phyloP scores from a whole-genome alignment of 768 basidiomycete species.

The Melanogaster broomeanus region DNA sequence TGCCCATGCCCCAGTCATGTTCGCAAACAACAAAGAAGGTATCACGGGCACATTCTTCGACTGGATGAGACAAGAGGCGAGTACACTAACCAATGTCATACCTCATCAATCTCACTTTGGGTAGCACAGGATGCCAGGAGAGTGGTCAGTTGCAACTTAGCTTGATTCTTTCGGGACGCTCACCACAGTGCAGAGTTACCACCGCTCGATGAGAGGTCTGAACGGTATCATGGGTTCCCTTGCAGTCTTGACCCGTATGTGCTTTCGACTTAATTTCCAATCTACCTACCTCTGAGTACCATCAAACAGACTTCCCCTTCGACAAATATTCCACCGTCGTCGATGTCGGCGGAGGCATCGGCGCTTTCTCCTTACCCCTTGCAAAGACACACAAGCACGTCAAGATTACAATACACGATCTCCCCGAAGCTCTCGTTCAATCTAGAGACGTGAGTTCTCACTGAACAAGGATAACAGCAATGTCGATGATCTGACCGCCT shows the following conservation, averaged over 20 bases:
- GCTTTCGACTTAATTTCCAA: neutral
- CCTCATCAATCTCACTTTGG: neutral
- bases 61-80: slow-evolving; percentile 22
- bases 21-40: slow-evolving; percentile 15
- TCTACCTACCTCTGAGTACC: neutral
- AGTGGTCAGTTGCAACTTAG: slow-evolving; percentile 9
- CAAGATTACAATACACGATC: slow-evolving; percentile 34
- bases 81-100: neutral
- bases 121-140: slow-evolving; percentile 16
- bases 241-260: slow-evolving; percentile 24
- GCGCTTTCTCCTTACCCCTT: slow-evolving; percentile 31
- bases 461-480: too few species aligned
- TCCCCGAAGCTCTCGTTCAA: slow-evolving; percentile 24
- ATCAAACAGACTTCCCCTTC: slow-evolving; percentile 34
- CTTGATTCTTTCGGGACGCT: neutral
- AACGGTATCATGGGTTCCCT: slow-evolving; percentile 23
- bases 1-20: slow-evolving; percentile 21
- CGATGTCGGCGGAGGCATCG: slow-evolving; percentile 38
- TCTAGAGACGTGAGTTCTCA: slow-evolving; percentile 13
- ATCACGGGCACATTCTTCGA: slow-evolving; percentile 25
- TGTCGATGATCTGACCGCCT: neutral
- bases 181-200: slow-evolving; percentile 16
- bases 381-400: slow-evolving; percentile 28
- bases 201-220: slow-evolving; percentile 24
- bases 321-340: slow-evolving; percentile 28